Base-by-base conservation (phyloP, 805 yeast species). In the Pichia occidentalis region DNA sequence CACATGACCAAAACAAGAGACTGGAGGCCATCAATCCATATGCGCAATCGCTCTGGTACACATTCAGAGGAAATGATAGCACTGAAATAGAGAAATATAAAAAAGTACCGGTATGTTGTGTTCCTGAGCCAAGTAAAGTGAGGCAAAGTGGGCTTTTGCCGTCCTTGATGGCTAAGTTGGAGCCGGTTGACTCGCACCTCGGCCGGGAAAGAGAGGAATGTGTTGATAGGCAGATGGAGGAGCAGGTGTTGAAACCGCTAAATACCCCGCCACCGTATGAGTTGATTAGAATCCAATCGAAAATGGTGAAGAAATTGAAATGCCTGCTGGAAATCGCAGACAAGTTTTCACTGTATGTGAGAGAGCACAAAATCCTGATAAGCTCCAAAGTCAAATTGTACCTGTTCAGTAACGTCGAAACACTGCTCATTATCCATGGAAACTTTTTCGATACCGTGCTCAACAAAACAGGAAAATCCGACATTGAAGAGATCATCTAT, bases 41-140 rank as follows among this genome's bases (percentile, higher is more conserved):
- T 47, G 58, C 72, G 0, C 53, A 57, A 28, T 67, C 72, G 1
- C 44, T 68, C 12, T 69, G 73, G 73, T 56, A 51, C 34, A 40
- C 51, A 2, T 48, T 60, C 7, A 49, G 68, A 18, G 58, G 64
- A 3, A 61, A 56, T 27, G 57, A 61, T 19, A 60, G 61, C 8
- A 50, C 53, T 7, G 64, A 67, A 20, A 60, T 45, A 12, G 36
- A 37, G 14, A 36, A 37, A 26, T 28, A 39, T 21, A 34, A 42
- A 26, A 35, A 39, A n/a, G 44, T 46, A 20, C 40, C 49, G 18
- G 44, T 32, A 16, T 24, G 33, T 20, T 24, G 17, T 19, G 38
- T 17, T n/a, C 14, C 13, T 10, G 30, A 14, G 12, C 12, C 18
- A 23, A 10, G n/a, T 10, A 14, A 12, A 8, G 18, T 22, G 24